A percentile compares a stretch with the other conserved stretches of the same genome.
phyloP scores from a whole-genome alignment of 176 grass and related monocot genomes.

The Dactylis glomerata region DNA sequence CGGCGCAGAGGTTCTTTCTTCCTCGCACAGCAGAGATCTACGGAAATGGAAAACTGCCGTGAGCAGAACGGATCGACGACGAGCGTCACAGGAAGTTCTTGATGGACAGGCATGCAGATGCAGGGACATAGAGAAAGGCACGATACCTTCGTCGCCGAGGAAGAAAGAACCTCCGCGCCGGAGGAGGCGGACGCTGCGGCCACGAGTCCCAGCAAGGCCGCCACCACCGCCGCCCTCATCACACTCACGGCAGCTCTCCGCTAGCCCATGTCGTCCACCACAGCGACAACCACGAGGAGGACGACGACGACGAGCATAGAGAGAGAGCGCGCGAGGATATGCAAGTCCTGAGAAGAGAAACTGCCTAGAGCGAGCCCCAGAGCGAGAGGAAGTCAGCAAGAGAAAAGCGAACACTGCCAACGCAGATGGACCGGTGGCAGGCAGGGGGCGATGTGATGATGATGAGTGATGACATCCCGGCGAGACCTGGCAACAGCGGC shows the following conservation, averaged over 20 bases:
- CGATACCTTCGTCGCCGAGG: slow-evolving; percentile 13
- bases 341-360: not conserved
- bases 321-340: no score
- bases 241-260: not conserved
- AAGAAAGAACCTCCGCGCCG: not conserved
- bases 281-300: not conserved
- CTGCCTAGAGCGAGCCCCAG: not conserved
- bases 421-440: not conserved
- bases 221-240: not conserved
- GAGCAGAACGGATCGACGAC: not conserved
- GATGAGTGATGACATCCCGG: not conserved
- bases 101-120: not conserved
- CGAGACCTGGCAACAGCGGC: not conserved
- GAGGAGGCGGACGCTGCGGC: no score
- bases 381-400: not conserved
- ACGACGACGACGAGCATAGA: no score
- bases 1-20: not conserved
- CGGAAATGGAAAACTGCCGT: not conserved
- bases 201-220: not conserved
- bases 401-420: not conserved
- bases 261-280: slow-evolving; percentile 22
- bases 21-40: not conserved
- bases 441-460: not conserved
- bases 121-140: not conserved
- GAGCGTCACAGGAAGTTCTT: not conserved